phyloP scores from a whole-genome alignment of 306 rosid species.

The Quercus suber region DNA sequence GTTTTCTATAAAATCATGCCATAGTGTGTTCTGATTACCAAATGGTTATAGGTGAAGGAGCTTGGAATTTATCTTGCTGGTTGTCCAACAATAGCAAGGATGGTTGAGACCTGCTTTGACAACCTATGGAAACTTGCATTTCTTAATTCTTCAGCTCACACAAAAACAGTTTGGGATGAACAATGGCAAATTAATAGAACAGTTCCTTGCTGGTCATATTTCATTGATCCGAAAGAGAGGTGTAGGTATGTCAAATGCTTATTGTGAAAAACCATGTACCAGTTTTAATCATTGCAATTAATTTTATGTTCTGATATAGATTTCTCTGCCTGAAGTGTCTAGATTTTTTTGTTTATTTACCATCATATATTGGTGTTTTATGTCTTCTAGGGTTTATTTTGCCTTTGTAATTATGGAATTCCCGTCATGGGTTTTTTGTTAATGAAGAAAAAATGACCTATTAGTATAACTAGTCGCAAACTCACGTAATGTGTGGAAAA shows the following conservation, averaged over 20 bases:
- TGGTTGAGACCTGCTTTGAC: conserved; percentile 66
- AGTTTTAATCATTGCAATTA: neutral
- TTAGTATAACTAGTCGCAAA: too few relatives aligned
- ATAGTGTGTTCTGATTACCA: conserved; percentile 2
- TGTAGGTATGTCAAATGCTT: conserved; percentile 60
- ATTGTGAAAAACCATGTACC: neutral
- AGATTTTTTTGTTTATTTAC: too few relatives aligned
- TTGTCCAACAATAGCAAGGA: conserved; percentile 63
- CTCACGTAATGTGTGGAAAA: too few relatives aligned
- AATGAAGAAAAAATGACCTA: too few relatives aligned
- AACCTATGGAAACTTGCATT: conserved; percentile 73
- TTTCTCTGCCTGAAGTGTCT: conserved; percentile 7
- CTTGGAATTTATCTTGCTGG: conserved; percentile 74
- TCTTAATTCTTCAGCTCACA: conserved; percentile 55
- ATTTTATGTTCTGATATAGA: too few relatives aligned
- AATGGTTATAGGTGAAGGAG: conserved; percentile 73
- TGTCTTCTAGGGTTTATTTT: too few relatives aligned
- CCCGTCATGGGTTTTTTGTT: too few relatives aligned
- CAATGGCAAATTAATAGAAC: conserved; percentile 79
- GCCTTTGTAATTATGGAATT: too few relatives aligned
- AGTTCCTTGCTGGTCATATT: conserved; percentile 96
- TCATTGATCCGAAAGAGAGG: conserved; percentile 43
- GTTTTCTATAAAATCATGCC: neutral
- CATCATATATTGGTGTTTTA: too few relatives aligned
- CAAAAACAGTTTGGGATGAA: conserved; percentile 58